Evolutionary conservation across 768 basidiomycete species (phyloP), one percentile per base, ranked within the genome.

Genomic region (Austroboletus festivus): DNA sequence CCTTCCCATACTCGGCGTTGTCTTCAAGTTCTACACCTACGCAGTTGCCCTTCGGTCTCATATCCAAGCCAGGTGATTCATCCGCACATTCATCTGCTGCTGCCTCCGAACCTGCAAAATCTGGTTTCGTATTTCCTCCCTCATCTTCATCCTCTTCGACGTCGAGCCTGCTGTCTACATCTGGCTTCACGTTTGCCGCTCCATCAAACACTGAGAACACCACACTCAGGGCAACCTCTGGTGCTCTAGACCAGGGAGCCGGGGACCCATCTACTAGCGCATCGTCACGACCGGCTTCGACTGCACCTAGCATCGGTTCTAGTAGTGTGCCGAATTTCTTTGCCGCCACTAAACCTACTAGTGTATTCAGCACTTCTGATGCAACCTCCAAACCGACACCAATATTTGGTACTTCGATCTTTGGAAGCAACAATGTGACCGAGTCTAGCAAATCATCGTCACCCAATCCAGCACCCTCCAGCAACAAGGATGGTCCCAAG

Each of bases 121-220:
- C 70, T 20, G 44, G 59, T 2, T 69, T 70, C 41, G 20, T 61
- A 30, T 65, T 65, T 34, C 52, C 55, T 33, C 20, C 50, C 24
- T 47, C 61, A 19, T 47, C 24, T 22, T 47, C 48, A 20, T 12
- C 41, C 8, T 10, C 40, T 43, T 34, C 46, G 41, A 54, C 34
- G 9, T 41, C 57, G 3, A 47, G 28, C 31, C 35, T 38, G 9
- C 49, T 45, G 13, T 48, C 57, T 35, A 28, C 55, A 9, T 44
- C 58, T 8, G 31, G 56, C 8, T 67, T 70, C 44, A 47, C 53
- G 16, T 51, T 64, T 26, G 31, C 38, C 22, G 18, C 44, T 31
- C 13, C 58, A 10, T 45, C 52, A 30, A 46, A n/a, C 26, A 34
- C 22, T 5, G 54, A 56, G 26, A 48, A 51, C 42, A 15, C 44